Percentiles rank a stretch among this genome's conserved stretches.
Evolutionary conservation across 148 eudicot genomes (phyloP).

Genomic region (Spergularia bocconei): DNA sequence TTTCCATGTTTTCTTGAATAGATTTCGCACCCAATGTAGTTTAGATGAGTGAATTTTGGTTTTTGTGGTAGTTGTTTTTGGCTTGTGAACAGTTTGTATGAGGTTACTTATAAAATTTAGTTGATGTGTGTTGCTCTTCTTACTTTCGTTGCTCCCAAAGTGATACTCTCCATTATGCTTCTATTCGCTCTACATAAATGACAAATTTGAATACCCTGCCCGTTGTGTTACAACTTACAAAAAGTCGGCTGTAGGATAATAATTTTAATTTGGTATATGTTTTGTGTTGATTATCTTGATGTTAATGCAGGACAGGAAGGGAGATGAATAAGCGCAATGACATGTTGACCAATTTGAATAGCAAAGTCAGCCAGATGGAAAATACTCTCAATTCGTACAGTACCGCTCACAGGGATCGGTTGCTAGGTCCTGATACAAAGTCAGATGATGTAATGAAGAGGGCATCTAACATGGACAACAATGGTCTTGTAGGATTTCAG

Average conservation of each 20-base stretch:
- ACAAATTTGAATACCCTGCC: background rate
- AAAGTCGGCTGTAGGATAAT: background rate
- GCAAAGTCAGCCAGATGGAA: slow-evolving; percentile 39
- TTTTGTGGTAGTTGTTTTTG: background rate
- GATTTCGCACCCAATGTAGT: background rate
- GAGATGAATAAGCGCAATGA: slow-evolving; percentile 48
- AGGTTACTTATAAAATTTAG: background rate
- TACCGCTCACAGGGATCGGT: slow-evolving; percentile 37
- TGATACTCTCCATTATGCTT: background rate
- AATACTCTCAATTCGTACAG: slow-evolving; percentile 38
- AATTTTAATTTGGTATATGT: background rate
- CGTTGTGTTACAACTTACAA: background rate
- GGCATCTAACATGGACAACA: slow-evolving; percentile 45
- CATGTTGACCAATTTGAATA: slow-evolving; percentile 36
- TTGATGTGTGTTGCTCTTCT: background rate
- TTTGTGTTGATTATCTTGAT: slow-evolving; percentile 11
- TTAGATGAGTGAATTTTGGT: background rate
- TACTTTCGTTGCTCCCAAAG: background rate
- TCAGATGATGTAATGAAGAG: slow-evolving; percentile 42
- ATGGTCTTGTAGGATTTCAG: slow-evolving; percentile 42
- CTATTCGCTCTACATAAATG: background rate
- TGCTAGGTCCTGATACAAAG: slow-evolving; percentile 42
- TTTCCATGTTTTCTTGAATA: background rate
- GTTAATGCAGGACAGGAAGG: slow-evolving; percentile 34
- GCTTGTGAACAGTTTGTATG: background rate